Evolutionary conservation across 805 yeast species (phyloP).

Genomic region (Saitoella complicata): DNA sequence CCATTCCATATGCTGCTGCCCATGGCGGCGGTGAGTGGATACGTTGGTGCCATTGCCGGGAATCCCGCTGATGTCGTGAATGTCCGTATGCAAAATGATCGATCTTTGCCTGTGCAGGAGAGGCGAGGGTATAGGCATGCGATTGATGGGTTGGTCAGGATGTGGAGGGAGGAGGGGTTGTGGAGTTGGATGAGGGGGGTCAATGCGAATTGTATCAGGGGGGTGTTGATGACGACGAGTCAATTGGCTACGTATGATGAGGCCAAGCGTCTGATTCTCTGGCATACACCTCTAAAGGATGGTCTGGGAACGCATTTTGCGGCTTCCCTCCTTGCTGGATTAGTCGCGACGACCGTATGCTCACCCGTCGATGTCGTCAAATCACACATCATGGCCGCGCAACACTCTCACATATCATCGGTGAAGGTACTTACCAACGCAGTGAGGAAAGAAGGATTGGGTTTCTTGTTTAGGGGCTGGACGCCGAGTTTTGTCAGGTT

Average conservation of each 20-base stretch:
- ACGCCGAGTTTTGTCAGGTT: constrained; percentile 69
- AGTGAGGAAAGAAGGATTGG: constrained; percentile 48
- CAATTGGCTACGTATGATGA: constrained; percentile 80
- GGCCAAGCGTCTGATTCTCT: constrained; percentile 44
- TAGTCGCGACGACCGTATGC: constrained; percentile 81
- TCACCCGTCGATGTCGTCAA: constrained; percentile 87
- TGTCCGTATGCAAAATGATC: constrained; percentile 67
- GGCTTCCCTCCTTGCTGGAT: constrained; percentile 66
- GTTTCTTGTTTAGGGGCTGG: constrained; percentile 85
- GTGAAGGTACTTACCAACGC: constrained; percentile 36
- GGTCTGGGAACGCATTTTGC: constrained; percentile 57
- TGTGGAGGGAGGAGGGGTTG: constrained; percentile 44
- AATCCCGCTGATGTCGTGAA: constrained; percentile 80
- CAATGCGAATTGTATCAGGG: constrained; percentile 62
- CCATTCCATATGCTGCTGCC: constrained; percentile 49
- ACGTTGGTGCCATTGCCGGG: constrained; percentile 68
- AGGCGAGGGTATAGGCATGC: constrained; percentile 67
- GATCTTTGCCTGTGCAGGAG: constrained; percentile 43
- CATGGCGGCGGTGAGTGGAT: constrained; percentile 74
- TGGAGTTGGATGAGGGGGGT: constrained; percentile 53
- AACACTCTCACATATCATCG: constrained; percentile 29
- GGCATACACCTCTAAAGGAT: constrained; percentile 36
- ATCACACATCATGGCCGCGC: constrained; percentile 67
- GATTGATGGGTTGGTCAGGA: constrained; percentile 52
- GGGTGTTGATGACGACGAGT: constrained; percentile 76